These are phyloP conservation scores for Penicillium sp. DNA, from an alignment of 2,329 filamentous ascomycete genomes.

Conservation along the genomic window DNA sequence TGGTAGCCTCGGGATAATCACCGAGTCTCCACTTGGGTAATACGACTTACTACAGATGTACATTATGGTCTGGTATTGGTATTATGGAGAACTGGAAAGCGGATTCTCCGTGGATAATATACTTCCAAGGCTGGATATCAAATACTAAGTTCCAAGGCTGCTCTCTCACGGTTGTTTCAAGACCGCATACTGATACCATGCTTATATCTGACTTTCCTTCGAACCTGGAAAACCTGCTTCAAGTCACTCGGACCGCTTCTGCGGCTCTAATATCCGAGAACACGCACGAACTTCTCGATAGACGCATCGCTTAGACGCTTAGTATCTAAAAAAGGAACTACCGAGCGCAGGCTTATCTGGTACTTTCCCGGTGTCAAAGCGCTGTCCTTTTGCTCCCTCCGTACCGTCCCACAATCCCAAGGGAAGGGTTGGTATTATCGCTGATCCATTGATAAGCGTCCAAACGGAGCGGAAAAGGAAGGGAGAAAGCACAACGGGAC, in stretches of 20 bases:
- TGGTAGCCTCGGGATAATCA: constrained; percentile 23
- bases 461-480: background rate
- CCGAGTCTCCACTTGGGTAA: constrained; percentile 17
- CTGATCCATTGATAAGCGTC: background rate
- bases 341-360: constrained; percentile 7
- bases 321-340: background rate
- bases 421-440: background rate
- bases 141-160: too few species aligned
- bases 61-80: background rate
- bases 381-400: background rate
- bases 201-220: background rate
- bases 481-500: too few species aligned
- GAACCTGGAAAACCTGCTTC: background rate
- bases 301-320: background rate
- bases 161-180: background rate
- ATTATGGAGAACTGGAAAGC: background rate
- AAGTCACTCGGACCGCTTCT: background rate
- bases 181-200: background rate
- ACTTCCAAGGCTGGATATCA: background rate
- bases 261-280: constrained; percentile 3
- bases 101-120: background rate
- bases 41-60: background rate
- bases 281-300: background rate
- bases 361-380: constrained; percentile 15
- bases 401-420: background rate